A percentile compares a stretch with the other conserved stretches of the same genome.
Evolutionary conservation across 2,329 filamentous ascomycete genomes (phyloP).

Genomic region (Arthrobotrys conoides): DNA sequence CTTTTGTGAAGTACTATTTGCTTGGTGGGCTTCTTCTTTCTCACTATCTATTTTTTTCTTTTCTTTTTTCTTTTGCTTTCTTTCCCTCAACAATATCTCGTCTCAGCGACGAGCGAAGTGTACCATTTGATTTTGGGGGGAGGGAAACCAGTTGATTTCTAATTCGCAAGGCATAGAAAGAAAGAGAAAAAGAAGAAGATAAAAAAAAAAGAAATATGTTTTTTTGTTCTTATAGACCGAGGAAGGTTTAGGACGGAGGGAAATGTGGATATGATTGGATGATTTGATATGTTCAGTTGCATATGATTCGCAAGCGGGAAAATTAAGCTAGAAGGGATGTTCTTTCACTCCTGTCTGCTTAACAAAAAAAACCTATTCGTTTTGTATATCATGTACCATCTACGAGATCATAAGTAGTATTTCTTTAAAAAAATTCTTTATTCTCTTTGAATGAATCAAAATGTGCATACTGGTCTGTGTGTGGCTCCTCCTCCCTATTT

Average conservation of each 20-base stretch:
- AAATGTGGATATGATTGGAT: slow-evolving; percentile 48
- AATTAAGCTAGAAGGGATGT: slow-evolving; percentile 31
- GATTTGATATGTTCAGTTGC: slow-evolving; percentile 25
- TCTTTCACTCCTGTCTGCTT: slow-evolving; percentile 44
- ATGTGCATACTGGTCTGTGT: slow-evolving; percentile 47
- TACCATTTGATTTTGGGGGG: slow-evolving; percentile 28
- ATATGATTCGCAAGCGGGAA: slow-evolving; percentile 59
- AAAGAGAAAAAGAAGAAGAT: slow-evolving; percentile 13
- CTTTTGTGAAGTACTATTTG: slow-evolving; percentile 41
- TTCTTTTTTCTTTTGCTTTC: slow-evolving; percentile 33
- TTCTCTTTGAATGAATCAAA: background rate
- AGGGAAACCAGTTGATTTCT: slow-evolving; percentile 37
- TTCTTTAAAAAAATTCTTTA: background rate
- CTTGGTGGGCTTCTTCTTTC: slow-evolving; percentile 36
- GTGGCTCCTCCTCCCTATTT: slow-evolving; percentile 11
- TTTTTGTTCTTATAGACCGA: slow-evolving; percentile 11
- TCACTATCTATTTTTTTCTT: slow-evolving; percentile 28
- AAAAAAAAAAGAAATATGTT: slow-evolving; percentile 9
- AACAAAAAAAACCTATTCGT: background rate
- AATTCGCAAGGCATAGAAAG: slow-evolving; percentile 33
- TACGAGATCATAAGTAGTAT: slow-evolving; percentile 20
- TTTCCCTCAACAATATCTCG: slow-evolving; percentile 40
- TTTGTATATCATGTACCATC: slow-evolving; percentile 40
- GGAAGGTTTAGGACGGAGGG: slow-evolving; percentile 28
- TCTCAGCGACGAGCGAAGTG: slow-evolving; percentile 31